Base-by-base conservation (phyloP, 192 early-diverging fungal species). In the Linnemannia schmuckeri region DNA sequence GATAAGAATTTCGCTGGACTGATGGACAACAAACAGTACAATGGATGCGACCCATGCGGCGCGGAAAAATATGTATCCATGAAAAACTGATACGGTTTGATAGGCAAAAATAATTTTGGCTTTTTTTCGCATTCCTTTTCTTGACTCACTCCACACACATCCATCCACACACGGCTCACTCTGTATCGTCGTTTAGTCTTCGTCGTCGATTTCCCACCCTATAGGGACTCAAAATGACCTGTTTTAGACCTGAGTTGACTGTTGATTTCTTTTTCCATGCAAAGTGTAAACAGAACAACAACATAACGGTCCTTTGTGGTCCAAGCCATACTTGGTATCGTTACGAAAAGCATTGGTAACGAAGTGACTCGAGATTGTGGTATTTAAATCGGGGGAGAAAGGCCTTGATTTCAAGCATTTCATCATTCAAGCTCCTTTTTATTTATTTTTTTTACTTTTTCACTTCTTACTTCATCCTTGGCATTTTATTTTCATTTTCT, bases 131-230 rank as follows among this genome's bases (percentile, higher is more conserved):
- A 66, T 66, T 30, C 30, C 61, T 33, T 66, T 24, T 10, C 30
- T 66, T 66, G 61, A 66, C 61, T 66, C 61, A 66, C 61, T 13
- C 30, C 61, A 66, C 61, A 66, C n/a, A n/a, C 55, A 61, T 30
- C n/a, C 27, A 12, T 24, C 5, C n/a, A 12, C 0, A 8, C 2
- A 63, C 8, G n/a, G 57, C 57, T 63, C 6, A 66, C 27, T 12
- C 12, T 66, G 10, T 15, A 66, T 66, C 61, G 61, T 66, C 30
- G 44, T 46, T 46, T 46, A 13, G 44, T 46, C 44, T 3, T 3
- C 30, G 6, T n/a, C n/a, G 30, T 66, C 5, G 15, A 52, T 52
- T 66, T 15, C 30, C 61, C 61, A 15, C 57, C 57, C 57, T 27
- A 10, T 33, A 22, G 20, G 61, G 61, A 66, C 27, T 66, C 61